Percentiles rank a stretch among this genome's conserved stretches.
These are phyloP conservation scores for Boletus reticulatus DNA, from an alignment of 768 basidiomycete genomes.

Conservation along the genomic window DNA sequence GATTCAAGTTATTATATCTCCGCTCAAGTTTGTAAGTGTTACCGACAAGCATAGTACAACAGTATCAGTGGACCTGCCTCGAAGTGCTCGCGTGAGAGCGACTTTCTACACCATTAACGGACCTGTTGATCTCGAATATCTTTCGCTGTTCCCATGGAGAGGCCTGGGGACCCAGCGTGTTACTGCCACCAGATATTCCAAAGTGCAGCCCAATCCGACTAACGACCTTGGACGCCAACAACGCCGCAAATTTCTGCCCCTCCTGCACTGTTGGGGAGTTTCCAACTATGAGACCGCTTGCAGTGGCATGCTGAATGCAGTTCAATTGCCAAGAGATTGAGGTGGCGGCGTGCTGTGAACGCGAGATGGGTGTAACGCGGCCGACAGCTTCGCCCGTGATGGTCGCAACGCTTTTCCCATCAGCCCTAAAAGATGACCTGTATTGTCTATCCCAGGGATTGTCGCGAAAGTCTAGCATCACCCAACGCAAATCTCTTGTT, in stretches of 20 bases:
- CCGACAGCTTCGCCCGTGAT: constrained; percentile 19
- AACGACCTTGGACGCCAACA: constrained; percentile 45
- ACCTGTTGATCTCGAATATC: constrained; percentile 7
- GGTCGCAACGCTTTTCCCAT: constrained; percentile 15
- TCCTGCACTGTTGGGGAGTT: constrained; percentile 41
- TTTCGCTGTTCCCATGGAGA: constrained; percentile 37
- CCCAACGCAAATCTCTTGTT: constrained; percentile 12
- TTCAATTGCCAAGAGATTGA: constrained; percentile 10
- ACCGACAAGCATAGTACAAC: background rate
- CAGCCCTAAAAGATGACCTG: constrained; percentile 1
- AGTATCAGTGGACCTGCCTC: constrained; percentile 10
- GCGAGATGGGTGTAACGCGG: constrained; percentile 18
- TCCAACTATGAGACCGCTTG: constrained; percentile 18
- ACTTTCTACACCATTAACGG: background rate
- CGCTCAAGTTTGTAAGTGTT: background rate
- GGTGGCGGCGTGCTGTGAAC: constrained; percentile 1
- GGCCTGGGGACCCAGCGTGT: constrained; percentile 32
- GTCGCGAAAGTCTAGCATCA: constrained; percentile 39
- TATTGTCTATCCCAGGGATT: constrained; percentile 30
- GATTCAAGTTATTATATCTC: constrained; percentile 2
- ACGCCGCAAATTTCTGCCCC: constrained; percentile 50
- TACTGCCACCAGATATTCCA: constrained; percentile 23
- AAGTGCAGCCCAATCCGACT: constrained; percentile 31
- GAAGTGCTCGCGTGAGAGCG: constrained; percentile 1
- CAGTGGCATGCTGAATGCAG: constrained; percentile 13